phyloP scores from a whole-genome alignment of 176 grass and related monocot species.

The Canna indica region DNA sequence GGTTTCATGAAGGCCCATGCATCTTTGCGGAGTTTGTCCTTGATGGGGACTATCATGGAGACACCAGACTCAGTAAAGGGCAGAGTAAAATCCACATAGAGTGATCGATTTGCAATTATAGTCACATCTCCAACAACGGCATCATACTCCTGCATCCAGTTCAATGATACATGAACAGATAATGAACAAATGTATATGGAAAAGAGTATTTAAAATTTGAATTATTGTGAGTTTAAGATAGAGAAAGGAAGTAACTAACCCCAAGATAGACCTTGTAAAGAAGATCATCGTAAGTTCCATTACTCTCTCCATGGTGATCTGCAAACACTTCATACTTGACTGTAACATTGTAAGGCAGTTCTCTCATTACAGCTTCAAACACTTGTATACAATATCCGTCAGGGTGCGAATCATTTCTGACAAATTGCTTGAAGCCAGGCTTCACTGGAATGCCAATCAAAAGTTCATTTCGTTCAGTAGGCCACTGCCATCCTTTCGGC shows the following conservation, averaged over 20 bases:
- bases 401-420: not conserved
- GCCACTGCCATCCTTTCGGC: slow-evolving; percentile 71
- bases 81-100: slow-evolving; percentile 14
- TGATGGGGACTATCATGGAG: slow-evolving; percentile 14
- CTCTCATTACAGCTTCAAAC: slow-evolving; percentile 32
- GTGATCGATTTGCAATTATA: slow-evolving; percentile 9
- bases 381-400: slow-evolving; percentile 40
- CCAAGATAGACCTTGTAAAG: slow-evolving; percentile 54
- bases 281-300: slow-evolving; percentile 55
- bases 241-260: slow-evolving; percentile 21
- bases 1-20: slow-evolving; percentile 14
- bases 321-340: slow-evolving; percentile 9
- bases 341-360: slow-evolving; percentile 27
- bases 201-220: not conserved
- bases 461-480: slow-evolving; percentile 18
- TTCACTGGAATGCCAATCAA: slow-evolving; percentile 49
- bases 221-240: slow-evolving; percentile 5
- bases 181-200: not conserved
- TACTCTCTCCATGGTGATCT: slow-evolving; percentile 28
- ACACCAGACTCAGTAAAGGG: slow-evolving; percentile 14
- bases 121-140: slow-evolving; percentile 22
- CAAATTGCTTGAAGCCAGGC: slow-evolving; percentile 38
- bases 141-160: slow-evolving; percentile 41
- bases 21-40: not conserved
- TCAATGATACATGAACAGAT: not conserved